These are phyloP conservation scores for Elsinoe ampelina DNA, from an alignment of 2,329 filamentous ascomycete genomes.

Conservation along the genomic window DNA sequence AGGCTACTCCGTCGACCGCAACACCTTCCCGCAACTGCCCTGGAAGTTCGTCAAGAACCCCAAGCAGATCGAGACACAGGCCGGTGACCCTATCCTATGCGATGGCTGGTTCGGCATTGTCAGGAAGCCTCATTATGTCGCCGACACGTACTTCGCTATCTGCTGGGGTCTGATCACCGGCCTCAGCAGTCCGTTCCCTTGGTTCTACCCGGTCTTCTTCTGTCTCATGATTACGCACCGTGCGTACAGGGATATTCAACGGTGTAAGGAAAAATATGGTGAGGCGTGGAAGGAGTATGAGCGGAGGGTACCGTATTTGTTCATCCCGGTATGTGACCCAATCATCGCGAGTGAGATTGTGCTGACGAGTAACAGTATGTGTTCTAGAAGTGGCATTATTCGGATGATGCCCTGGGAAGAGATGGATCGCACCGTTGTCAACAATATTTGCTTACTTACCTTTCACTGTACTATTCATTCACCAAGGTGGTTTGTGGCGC, in stretches of 20 bases:
- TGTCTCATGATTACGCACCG: slow-evolving; percentile 70
- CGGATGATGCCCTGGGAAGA: neutral
- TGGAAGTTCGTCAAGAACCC: slow-evolving; percentile 79
- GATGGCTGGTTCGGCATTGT: slow-evolving; percentile 68
- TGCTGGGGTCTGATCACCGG: slow-evolving; percentile 75
- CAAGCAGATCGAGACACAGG: slow-evolving; percentile 61
- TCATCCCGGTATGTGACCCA: slow-evolving; percentile 52
- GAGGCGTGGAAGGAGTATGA: slow-evolving; percentile 76
- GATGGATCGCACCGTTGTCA: neutral
- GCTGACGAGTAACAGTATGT: neutral
- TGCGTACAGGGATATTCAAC: slow-evolving; percentile 63
- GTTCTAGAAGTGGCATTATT: neutral
- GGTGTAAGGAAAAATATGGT: slow-evolving; percentile 70
- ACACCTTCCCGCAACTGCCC: slow-evolving; percentile 81
- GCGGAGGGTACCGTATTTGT: slow-evolving; percentile 69
- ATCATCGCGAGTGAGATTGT: neutral
- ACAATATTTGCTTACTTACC: neutral
- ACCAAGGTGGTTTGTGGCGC: neutral
- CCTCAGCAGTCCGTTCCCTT: slow-evolving; percentile 72
- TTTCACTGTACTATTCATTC: neutral
- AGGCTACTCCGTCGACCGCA: slow-evolving; percentile 59
- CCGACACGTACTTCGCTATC: slow-evolving; percentile 68
- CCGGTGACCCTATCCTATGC: slow-evolving; percentile 66
- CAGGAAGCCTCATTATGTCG: slow-evolving; percentile 57
- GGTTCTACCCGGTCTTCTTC: slow-evolving; percentile 85